Conservation (phyloP, 768 basidiomycete species). For the Leccinum disarticulatum region DNA sequence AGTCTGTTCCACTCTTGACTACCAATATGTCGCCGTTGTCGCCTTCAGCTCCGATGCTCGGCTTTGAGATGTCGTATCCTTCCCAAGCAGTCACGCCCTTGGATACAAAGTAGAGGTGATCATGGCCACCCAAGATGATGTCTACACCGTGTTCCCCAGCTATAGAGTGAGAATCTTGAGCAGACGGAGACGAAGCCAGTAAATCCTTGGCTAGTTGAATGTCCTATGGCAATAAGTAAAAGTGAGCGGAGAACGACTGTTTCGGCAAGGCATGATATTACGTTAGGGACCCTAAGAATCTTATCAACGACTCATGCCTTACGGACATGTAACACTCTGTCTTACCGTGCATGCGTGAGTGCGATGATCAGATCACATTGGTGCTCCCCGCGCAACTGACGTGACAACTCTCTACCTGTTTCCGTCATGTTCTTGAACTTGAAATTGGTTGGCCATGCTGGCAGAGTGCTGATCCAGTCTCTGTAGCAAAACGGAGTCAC, state of each 20-base stretch:
- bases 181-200: slow-evolving; percentile 55
- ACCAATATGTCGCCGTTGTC: slow-evolving; percentile 71
- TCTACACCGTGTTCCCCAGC: slow-evolving; percentile 72
- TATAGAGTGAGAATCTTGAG: slow-evolving; percentile 44
- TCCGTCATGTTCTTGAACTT: slow-evolving; percentile 73
- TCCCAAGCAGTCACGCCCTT: slow-evolving; percentile 69
- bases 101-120: slow-evolving; percentile 78
- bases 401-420: slow-evolving; percentile 71
- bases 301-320: slow-evolving; percentile 4
- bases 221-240: slow-evolving; percentile 46
- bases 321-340: slow-evolving; percentile 7
- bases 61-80: slow-evolving; percentile 50
- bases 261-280: slow-evolving; percentile 12
- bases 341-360: slow-evolving; percentile 75
- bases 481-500: slow-evolving; percentile 36
- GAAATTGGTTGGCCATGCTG: slow-evolving; percentile 84
- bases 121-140: slow-evolving; percentile 84
- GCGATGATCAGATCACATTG: slow-evolving; percentile 83
- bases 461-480: slow-evolving; percentile 86
- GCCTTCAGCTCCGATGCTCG: slow-evolving; percentile 63
- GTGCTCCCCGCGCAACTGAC: slow-evolving; percentile 65
- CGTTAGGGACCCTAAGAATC: slow-evolving; percentile 29
- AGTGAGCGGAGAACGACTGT: slow-evolving; percentile 9
- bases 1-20: slow-evolving; percentile 88
- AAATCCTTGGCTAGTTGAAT: slow-evolving; percentile 66